Evolutionary conservation across 1,139 yeast species (phyloP).

Genomic region (Hyphopichia buzzinii): DNA sequence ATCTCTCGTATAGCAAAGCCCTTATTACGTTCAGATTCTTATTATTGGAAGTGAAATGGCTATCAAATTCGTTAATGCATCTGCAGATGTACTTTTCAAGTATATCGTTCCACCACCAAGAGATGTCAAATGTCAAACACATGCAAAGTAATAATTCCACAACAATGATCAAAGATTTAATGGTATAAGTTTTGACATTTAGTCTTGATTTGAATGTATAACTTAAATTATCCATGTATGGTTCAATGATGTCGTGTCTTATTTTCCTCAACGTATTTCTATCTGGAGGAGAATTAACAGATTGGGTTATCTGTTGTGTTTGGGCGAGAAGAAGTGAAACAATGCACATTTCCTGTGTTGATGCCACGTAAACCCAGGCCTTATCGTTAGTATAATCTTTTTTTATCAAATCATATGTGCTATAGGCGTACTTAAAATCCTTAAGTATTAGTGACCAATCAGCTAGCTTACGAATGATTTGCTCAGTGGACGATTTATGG

Average conservation of each 20-base stretch:
- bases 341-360: conserved; percentile 85
- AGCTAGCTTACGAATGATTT: conserved; percentile 75
- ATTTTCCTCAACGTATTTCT: conserved; percentile 57
- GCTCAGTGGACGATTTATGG: conserved; percentile 64
- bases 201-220: conserved; percentile 57
- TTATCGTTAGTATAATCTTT: conserved; percentile 77
- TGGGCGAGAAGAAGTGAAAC: conserved; percentile 70
- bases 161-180: conserved; percentile 44
- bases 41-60: conserved; percentile 31
- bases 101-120: conserved; percentile 51
- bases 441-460: conserved; percentile 90
- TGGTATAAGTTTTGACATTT: conserved; percentile 58
- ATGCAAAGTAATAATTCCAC: conserved; percentile 55
- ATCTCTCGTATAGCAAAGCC: conserved; percentile 40
- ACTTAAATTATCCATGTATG: conserved; percentile 61
- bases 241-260: conserved; percentile 61
- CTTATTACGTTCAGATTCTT: conserved; percentile 39
- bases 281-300: conserved; percentile 25
- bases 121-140: conserved; percentile 33
- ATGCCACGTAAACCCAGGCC: conserved; percentile 82
- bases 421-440: conserved; percentile 82
- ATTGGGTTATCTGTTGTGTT: conserved; percentile 33
- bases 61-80: conserved; percentile 37
- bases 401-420: conserved; percentile 78
- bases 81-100: conserved; percentile 46